Percentiles rank a stretch among this genome's conserved stretches.
These are phyloP conservation scores for Phytopythium oedochilum DNA, from an alignment of 352 stramenopile genomes.

Conservation along the genomic window DNA sequence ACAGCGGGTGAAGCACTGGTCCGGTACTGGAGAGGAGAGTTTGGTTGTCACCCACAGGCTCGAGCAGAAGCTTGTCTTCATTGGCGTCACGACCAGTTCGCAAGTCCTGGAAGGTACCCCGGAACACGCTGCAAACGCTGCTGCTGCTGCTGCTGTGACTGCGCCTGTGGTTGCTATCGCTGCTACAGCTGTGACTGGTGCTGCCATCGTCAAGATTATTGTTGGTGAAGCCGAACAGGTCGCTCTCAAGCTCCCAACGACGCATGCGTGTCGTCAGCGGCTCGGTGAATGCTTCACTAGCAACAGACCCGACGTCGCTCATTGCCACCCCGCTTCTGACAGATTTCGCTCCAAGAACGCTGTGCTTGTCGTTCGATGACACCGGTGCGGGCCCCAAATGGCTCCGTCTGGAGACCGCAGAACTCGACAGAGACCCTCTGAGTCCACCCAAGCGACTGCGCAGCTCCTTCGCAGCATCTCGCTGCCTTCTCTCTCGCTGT, in stretches of 20 bases:
- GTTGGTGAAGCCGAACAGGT: constrained; percentile 8
- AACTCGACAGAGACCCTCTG: background rate
- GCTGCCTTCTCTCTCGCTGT: constrained; percentile 10
- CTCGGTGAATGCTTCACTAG: constrained; percentile 5
- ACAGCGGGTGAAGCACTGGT: constrained; percentile 36
- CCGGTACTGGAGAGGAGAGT: background rate
- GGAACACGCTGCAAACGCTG: constrained; percentile 11
- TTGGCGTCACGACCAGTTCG: background rate
- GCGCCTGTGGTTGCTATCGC: background rate
- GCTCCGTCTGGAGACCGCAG: background rate
- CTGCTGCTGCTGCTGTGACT: background rate
- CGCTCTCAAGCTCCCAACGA: constrained; percentile 10
- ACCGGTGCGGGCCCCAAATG: background rate
- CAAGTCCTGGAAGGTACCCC: background rate
- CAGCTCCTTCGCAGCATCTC: constrained; percentile 43
- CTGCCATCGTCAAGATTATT: constrained; percentile 7
- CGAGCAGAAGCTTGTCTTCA: background rate
- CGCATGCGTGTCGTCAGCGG: constrained; percentile 10
- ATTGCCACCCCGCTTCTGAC: background rate
- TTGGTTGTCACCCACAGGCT: background rate
- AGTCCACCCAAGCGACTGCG: constrained; percentile 39
- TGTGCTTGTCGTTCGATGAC: background rate
- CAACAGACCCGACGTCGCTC: background rate
- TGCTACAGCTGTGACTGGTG: constrained; percentile 1
- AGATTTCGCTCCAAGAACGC: background rate